Conservation (phyloP, 768 basidiomycete genomes). For the Postia placenta region DNA sequence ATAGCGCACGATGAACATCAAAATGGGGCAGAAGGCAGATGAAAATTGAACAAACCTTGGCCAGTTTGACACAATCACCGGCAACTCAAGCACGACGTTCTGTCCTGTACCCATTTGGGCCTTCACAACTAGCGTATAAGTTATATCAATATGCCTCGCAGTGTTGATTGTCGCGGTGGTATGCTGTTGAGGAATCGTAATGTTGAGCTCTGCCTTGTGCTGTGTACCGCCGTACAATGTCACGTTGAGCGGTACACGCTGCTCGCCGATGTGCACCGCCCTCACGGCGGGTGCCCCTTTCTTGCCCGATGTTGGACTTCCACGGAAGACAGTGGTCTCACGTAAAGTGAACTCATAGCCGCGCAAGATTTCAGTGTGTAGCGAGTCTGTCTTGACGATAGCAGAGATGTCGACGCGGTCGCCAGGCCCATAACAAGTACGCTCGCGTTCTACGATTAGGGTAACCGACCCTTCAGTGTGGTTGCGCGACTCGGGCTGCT, state of each 20-base stretch:
- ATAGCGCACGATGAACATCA: slow-evolving; percentile 8
- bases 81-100: slow-evolving; percentile 65
- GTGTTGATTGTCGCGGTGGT: slow-evolving; percentile 77
- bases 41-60: slow-evolving; percentile 48
- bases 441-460: slow-evolving; percentile 67
- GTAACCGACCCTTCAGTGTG: slow-evolving; percentile 61
- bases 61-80: slow-evolving; percentile 83
- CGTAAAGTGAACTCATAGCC: slow-evolving; percentile 79
- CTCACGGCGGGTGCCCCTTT: slow-evolving; percentile 55
- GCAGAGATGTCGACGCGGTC: slow-evolving; percentile 73
- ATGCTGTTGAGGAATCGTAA: slow-evolving; percentile 64
- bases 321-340: slow-evolving; percentile 73
- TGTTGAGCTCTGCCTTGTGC: slow-evolving; percentile 67
- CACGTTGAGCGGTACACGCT: slow-evolving; percentile 65
- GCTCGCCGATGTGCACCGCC: slow-evolving; percentile 54
- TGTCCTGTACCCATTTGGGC: slow-evolving; percentile 68
- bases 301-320: slow-evolving; percentile 48
- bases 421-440: slow-evolving; percentile 81
- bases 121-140: slow-evolving; percentile 70
- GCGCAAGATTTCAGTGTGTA: slow-evolving; percentile 66
- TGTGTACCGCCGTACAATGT: slow-evolving; percentile 68
- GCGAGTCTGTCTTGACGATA: slow-evolving; percentile 63
- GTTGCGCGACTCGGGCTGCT: slow-evolving; percentile 68
- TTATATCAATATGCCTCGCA: slow-evolving; percentile 82
- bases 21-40: slow-evolving; percentile 11